Evolutionary conservation across 2,329 filamentous ascomycete genomes (phyloP), one percentile per base, ranked within the genome.

Genomic region (Sporothrix euskadiensis): DNA sequence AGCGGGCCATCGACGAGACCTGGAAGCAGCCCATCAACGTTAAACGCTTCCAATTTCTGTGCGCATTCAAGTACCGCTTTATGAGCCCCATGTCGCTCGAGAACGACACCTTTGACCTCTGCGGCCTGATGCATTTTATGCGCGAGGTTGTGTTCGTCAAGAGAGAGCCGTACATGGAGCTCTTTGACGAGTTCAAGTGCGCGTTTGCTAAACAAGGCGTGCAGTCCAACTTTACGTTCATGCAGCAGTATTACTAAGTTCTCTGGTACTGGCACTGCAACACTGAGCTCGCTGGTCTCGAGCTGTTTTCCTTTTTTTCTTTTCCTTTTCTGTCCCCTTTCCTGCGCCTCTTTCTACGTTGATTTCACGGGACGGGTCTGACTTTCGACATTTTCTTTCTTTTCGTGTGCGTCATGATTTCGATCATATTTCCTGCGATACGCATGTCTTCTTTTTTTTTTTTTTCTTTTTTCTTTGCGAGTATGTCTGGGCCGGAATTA

Each of bases 1-100:
- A 66, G 39, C 39, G 3, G 39, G 61, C 61, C 39, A 47, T 66
- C 4, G 14, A 30, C 61, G 39, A 47, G 9, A 16, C 39, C 39
- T 66, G 61, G 61, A n/a, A 47, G 61, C 39, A 16, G 10, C 61
- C 61, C 12, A 9, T 66, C 7, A 39, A 66, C n/a, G 35, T 66
- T 12, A 8, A 4, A 3, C 41, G 39, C 39, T 66, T 47, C 61
- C 61, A 66, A 3, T 66, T 66, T 19, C 30, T 66, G 61, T 66
- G 61, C 61, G 61, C 61, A 4, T n/a, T 66, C 61, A 66, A 66
- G 39, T 66, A 47, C 61, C 61, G 61, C 10, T 66, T 66, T n/a
- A 66, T 30, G 61, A 66, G 61, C n/a, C 61, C 22, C 9, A 9
- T n/a, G 22, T 14, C 39, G 2, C 61, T 66, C 10, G 35, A 47